Conservation (phyloP, 345 rosid genomes). For the Lepidium sativum region DNA sequence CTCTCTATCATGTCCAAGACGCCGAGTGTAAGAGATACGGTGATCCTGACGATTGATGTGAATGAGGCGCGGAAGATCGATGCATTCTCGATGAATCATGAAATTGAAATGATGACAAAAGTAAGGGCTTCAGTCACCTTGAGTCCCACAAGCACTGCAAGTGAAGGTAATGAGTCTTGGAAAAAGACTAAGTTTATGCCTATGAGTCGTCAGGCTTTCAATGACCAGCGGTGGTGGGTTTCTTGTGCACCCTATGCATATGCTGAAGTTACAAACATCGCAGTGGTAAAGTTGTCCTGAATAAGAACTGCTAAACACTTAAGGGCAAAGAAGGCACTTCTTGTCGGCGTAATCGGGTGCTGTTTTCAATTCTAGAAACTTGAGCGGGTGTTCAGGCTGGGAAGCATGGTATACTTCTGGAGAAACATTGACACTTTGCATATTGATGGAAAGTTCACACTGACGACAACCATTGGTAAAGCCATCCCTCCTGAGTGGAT, state of each 20-base stretch:
- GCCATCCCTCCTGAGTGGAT: neutral
- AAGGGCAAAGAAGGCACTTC: neutral
- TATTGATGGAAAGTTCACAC: neutral
- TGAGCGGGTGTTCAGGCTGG: slow-evolving; percentile 5
- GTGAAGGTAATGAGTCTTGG: neutral
- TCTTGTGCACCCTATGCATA: neutral
- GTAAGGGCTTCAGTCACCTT: neutral
- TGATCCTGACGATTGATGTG: neutral
- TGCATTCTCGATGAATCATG: neutral
- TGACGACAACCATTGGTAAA: neutral
- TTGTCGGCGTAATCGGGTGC: neutral
- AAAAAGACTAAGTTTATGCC: neutral
- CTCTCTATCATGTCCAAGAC: neutral
- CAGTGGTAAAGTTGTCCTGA: neutral
- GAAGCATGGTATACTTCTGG: neutral
- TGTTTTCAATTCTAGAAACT: neutral
- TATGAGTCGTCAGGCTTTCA: neutral
- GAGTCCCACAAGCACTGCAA: slow-evolving; percentile 16
- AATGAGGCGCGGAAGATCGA: neutral
- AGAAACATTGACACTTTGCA: neutral
- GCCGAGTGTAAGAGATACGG: neutral
- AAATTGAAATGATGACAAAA: neutral
- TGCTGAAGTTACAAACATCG: neutral
- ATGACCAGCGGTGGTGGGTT: neutral
- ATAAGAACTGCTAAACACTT: accelerated